These are phyloP conservation scores for Aspergillus haitiensis DNA, from an alignment of 495 filamentous ascomycete species.

Conservation along the genomic window DNA sequence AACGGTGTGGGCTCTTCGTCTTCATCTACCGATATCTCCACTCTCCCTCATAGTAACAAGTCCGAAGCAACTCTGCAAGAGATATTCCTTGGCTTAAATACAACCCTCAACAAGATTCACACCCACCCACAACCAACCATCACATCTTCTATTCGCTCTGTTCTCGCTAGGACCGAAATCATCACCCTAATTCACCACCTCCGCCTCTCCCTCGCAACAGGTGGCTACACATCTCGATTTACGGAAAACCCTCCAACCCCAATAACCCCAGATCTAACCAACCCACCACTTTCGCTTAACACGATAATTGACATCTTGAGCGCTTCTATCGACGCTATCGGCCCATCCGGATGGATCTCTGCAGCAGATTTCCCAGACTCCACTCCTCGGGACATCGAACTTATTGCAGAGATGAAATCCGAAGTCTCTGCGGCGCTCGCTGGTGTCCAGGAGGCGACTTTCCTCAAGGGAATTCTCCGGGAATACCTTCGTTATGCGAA, in stretches of 20 bases:
- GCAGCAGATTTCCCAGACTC: constrained; percentile 54
- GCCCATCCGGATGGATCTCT: constrained; percentile 76
- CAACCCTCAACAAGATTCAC: constrained; percentile 62
- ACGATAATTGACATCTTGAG: constrained; percentile 66
- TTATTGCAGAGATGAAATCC: constrained; percentile 64
- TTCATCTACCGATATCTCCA: constrained; percentile 28
- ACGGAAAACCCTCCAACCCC: constrained; percentile 47
- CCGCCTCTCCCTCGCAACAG: constrained; percentile 59
- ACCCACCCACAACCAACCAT: constrained; percentile 57
- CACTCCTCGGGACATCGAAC: constrained; percentile 58
- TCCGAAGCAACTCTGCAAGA: constrained; percentile 28
- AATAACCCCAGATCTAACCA: constrained; percentile 52
- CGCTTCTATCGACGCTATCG: constrained; percentile 80
- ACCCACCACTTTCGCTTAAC: constrained; percentile 49
- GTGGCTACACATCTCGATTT: constrained; percentile 46
- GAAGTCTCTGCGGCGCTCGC: constrained; percentile 77
- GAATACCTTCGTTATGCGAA: constrained; percentile 69
- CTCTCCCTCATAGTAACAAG: not conserved
- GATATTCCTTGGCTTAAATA: constrained; percentile 44
- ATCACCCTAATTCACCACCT: constrained; percentile 73
- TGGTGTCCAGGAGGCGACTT: constrained; percentile 71
- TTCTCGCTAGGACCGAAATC: constrained; percentile 65
- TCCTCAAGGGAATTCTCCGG: constrained; percentile 64
- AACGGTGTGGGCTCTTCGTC: constrained; percentile 6
- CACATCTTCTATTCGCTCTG: constrained; percentile 61